phyloP scores from a whole-genome alignment of 768 basidiomycete species.

The Auricularia heimuer region DNA sequence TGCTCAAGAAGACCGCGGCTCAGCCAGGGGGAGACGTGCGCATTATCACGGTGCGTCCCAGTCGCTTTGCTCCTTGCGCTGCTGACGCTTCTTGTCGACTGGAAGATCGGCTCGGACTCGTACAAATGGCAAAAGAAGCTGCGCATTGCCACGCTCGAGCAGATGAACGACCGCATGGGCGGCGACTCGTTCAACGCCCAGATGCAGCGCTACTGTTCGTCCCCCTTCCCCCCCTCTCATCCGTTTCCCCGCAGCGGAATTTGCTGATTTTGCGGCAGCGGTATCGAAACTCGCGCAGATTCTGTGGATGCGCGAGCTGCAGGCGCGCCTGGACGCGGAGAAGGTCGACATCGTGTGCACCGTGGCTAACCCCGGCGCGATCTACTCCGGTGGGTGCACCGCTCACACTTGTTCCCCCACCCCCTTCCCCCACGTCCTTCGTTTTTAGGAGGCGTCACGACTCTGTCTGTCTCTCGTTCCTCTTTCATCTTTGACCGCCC shows the following conservation, averaged over 20 bases:
- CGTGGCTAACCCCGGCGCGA: background rate
- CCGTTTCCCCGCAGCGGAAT: no score
- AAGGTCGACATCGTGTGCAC: conserved; percentile 25
- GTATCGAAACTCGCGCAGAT: conserved; percentile 42
- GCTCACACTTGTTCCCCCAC: no score
- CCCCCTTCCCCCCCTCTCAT: no score
- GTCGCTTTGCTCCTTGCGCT: background rate
- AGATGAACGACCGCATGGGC: conserved; percentile 1
- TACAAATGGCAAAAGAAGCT: background rate
- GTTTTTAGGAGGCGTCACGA: no score
- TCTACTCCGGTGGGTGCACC: background rate
- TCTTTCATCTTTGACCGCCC: no score
- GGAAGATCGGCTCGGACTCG: background rate
- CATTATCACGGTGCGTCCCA: conserved; percentile 40
- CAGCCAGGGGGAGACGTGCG: conserved; percentile 46
- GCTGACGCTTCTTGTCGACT: background rate
- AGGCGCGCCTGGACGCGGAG: conserved; percentile 32
- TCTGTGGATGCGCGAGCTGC: conserved; percentile 41
- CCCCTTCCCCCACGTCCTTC: no score
- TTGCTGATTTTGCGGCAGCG: conserved; percentile 20
- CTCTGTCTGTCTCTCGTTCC: no score
- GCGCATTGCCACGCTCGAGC: background rate
- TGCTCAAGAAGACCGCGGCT: conserved; percentile 40
- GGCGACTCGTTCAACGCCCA: no score
- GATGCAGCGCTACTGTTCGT: no score